Evolutionary conservation across 768 basidiomycete species (phyloP).

Genomic region (Exsudoporus frostii): DNA sequence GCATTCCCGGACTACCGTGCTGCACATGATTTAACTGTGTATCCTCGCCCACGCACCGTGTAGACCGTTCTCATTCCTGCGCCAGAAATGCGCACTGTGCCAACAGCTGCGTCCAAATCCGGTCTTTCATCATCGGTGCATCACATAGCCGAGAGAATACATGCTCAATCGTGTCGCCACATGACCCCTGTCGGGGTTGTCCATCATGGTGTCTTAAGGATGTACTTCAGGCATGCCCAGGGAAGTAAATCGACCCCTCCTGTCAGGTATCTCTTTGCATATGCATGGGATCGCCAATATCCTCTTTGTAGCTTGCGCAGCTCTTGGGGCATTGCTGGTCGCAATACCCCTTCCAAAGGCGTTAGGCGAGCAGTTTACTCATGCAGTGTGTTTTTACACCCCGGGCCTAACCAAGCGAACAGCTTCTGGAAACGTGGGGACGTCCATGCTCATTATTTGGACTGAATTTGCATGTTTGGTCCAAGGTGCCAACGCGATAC

Average conservation of each 20-base stretch:
- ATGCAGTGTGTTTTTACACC: not conserved
- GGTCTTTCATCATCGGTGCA: no score
- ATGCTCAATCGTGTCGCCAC: not conserved
- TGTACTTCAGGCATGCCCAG: no score
- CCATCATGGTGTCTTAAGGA: not conserved
- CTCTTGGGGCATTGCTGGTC: constrained; percentile 38
- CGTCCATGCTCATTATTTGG: constrained; percentile 35
- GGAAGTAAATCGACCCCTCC: not conserved
- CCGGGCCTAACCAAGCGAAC: not conserved
- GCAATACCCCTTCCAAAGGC: constrained; percentile 52
- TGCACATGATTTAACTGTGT: not conserved
- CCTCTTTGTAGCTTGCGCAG: constrained; percentile 33
- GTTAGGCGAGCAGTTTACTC: constrained; percentile 38
- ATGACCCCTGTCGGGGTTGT: not conserved
- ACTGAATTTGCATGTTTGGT: constrained; percentile 23
- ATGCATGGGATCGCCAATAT: constrained; percentile 9
- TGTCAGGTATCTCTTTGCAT: not conserved
- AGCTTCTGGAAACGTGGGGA: constrained; percentile 32
- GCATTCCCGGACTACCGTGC: not conserved
- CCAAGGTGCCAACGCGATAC: constrained; percentile 34
- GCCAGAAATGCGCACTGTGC: not conserved
- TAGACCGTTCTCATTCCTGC: not conserved
- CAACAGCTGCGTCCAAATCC: no score
- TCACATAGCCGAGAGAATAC: not conserved
- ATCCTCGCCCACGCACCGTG: not conserved